A percentile compares a stretch with the other conserved stretches of the same genome.
Evolutionary conservation across 202 grass and related monocot genomes (phyloP).

Genomic region (Setaria italica): DNA sequence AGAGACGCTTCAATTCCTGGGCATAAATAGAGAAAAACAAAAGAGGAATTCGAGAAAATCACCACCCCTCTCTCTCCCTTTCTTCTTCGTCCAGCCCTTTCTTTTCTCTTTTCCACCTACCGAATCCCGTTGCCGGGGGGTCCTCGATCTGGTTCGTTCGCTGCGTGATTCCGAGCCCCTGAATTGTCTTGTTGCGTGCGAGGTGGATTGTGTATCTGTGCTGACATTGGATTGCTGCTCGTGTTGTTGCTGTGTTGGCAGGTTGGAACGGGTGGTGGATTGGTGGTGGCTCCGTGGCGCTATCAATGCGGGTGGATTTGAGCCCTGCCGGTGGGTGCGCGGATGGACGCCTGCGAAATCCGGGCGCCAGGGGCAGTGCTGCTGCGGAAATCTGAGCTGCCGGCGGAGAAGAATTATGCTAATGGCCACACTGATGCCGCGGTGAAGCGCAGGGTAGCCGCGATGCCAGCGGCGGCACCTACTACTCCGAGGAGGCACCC

Average conservation of each 20-base stretch:
- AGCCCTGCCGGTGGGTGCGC: conserved; percentile 48
- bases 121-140: conserved; percentile 31
- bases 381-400: conserved; percentile 58
- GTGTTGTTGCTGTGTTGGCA: conserved; percentile 34
- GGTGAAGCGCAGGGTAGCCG: conserved; percentile 54
- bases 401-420: conserved; percentile 45
- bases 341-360: conserved; percentile 57
- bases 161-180: not conserved
- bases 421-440: conserved; percentile 48
- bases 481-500: conserved; percentile 58
- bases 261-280: conserved; percentile 42
- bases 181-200: conserved; percentile 36
- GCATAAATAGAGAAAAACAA: conserved; percentile 43
- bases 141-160: conserved; percentile 52
- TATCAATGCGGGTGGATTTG: conserved; percentile 63
- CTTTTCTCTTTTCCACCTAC: conserved; percentile 30
- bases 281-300: conserved; percentile 45
- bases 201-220: not conserved
- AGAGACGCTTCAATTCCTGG: conserved; percentile 70
- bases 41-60: conserved; percentile 29
- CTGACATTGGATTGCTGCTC: conserved; percentile 42
- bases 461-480: conserved; percentile 40
- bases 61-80: conserved; percentile 1
- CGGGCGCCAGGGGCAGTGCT: conserved; percentile 8
- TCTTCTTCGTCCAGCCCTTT: not conserved